Percentiles rank a stretch among this genome's conserved stretches.
Evolutionary conservation across 1,284 basidiomycete species (phyloP).

Genomic region (Leccinum pseudoinsigne): DNA sequence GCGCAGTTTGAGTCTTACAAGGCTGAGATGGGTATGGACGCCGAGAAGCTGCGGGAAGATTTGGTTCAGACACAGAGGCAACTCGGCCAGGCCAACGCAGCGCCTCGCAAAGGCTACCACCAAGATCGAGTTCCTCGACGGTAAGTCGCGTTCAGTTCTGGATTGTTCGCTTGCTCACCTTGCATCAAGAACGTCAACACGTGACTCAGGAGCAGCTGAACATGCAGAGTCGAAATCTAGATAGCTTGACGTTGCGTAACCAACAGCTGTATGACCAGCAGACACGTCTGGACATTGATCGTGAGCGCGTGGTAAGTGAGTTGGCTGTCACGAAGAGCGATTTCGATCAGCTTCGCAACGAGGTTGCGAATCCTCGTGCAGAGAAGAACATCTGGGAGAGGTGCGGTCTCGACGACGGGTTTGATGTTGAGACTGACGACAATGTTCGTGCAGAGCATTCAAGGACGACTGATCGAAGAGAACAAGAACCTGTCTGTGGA

Average conservation of each 20-base stretch:
- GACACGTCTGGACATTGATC: constrained; percentile 66
- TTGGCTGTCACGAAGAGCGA: constrained; percentile 54
- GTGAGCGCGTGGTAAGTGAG: constrained; percentile 63
- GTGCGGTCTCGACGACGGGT: constrained; percentile 44
- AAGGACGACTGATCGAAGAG: constrained; percentile 81
- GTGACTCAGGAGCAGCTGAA: constrained; percentile 63
- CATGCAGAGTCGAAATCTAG: constrained; percentile 57
- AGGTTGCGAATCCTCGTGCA: constrained; percentile 81
- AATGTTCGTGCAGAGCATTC: constrained; percentile 55
- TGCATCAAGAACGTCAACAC: constrained; percentile 56
- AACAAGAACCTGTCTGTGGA: constrained; percentile 80
- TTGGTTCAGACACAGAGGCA: constrained; percentile 64
- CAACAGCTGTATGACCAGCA: constrained; percentile 69
- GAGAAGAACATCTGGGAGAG: constrained; percentile 91
- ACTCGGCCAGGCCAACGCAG: constrained; percentile 61
- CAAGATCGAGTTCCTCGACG: constrained; percentile 71
- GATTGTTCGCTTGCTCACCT: constrained; percentile 4
- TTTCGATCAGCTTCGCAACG: constrained; percentile 78
- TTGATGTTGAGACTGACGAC: constrained; percentile 5
- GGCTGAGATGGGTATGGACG: constrained; percentile 77
- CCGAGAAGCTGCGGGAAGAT: constrained; percentile 71
- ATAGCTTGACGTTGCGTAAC: constrained; percentile 62
- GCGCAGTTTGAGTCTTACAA: constrained; percentile 77
- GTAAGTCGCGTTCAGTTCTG: constrained; percentile 40
- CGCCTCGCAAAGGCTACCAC: constrained; percentile 81